phyloP scores from a whole-genome alignment of 768 basidiomycete genomes.

The Phylloporus sp. region DNA sequence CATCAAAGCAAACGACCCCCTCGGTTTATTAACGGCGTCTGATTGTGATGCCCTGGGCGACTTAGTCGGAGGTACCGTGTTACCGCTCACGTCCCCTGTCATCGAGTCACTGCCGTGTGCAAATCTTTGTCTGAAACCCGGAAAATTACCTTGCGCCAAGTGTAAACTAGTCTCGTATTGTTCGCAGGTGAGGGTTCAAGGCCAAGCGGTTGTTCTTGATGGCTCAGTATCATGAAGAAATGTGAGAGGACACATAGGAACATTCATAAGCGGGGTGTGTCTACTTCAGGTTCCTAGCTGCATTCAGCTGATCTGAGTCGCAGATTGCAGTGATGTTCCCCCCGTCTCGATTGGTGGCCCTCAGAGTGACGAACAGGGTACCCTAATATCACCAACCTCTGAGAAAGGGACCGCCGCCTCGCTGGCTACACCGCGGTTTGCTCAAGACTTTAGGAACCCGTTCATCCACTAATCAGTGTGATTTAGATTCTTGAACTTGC shows the following conservation, averaged over 20 bases:
- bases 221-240: conserved; percentile 22
- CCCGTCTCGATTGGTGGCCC: background rate
- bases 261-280: conserved; percentile 34
- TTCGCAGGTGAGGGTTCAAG: conserved; percentile 27
- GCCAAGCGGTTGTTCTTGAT: background rate
- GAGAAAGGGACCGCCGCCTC: background rate
- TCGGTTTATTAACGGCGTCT: conserved; percentile 8
- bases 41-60: conserved; percentile 19
- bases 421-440: conserved; percentile 21
- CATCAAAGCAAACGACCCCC: conserved; percentile 18
- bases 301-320: background rate
- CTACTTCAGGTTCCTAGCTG: background rate
- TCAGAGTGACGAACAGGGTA: background rate
- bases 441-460: conserved; percentile 9
- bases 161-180: conserved; percentile 44
- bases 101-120: conserved; percentile 31
- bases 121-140: conserved; percentile 30
- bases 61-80: conserved; percentile 8
- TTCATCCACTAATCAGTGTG: background rate
- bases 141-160: conserved; percentile 17
- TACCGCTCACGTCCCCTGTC: conserved; percentile 20
- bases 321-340: conserved; percentile 14
- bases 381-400: background rate
- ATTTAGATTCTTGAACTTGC: conserved; percentile 20
- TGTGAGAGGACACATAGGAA: conserved; percentile 38